Conservation (phyloP, 140 eudicot genomes). For the Ambrosia hybrid region DNA sequence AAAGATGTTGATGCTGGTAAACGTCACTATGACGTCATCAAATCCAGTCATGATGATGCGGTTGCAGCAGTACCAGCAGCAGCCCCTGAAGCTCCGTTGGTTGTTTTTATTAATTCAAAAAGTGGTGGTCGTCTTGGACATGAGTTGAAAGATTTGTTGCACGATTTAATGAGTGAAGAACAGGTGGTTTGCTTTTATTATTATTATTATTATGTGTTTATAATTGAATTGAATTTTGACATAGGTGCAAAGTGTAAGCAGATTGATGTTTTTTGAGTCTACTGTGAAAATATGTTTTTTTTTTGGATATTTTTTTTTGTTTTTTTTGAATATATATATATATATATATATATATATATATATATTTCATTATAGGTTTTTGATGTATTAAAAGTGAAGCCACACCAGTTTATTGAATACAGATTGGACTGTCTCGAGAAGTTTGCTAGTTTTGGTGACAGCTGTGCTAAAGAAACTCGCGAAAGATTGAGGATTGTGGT, state of each 20-base stretch:
- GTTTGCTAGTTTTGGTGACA: conserved; percentile 71
- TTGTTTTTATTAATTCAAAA: conserved; percentile 73
- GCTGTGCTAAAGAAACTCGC: conserved; percentile 57
- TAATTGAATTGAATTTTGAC: not conserved
- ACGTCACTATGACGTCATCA: conserved; percentile 35
- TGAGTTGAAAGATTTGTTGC: conserved; percentile 57
- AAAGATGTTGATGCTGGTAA: conserved; percentile 48
- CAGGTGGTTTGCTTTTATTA: conserved; percentile 45
- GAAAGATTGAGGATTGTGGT: conserved; percentile 53
- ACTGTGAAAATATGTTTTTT: too few relatives aligned
- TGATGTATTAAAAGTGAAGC: conserved; percentile 64
- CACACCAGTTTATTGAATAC: conserved; percentile 64
- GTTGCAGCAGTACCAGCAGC: not conserved
- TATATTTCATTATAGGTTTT: conserved; percentile 43
- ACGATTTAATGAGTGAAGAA: conserved; percentile 82
- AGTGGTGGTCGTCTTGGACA: conserved; percentile 94
- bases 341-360: too few relatives aligned
- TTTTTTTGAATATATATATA: not conserved
- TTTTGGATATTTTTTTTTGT: not conserved
- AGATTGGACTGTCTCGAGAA: conserved; percentile 84
- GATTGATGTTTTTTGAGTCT: not conserved
- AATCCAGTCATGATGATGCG: conserved; percentile 21
- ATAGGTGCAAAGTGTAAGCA: not conserved
- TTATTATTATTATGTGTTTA: too few relatives aligned
- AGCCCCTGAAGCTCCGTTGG: conserved; percentile 63